Evolutionary conservation across 768 basidiomycete species (phyloP).

Genomic region (Naganishia antarctica): DNA sequence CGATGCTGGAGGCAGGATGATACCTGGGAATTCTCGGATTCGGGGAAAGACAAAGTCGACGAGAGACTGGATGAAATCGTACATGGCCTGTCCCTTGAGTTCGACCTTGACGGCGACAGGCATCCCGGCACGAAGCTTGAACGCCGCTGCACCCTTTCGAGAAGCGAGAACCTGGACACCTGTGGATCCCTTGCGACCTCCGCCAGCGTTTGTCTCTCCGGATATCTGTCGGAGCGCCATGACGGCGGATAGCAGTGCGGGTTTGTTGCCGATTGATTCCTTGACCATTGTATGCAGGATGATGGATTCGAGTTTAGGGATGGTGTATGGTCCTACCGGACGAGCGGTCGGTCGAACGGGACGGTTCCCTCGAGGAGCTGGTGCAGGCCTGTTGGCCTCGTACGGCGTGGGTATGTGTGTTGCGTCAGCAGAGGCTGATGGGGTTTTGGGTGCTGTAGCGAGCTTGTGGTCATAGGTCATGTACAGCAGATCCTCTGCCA

Average conservation of each 20-base stretch:
- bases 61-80: conserved; percentile 80
- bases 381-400: conserved; percentile 68
- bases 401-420: conserved; percentile 60
- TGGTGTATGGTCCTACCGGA: conserved; percentile 62
- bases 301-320: conserved; percentile 74
- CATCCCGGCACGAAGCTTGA: conserved; percentile 70
- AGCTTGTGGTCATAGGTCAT: conserved; percentile 74
- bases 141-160: conserved; percentile 64
- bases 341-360: conserved; percentile 56
- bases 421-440: conserved; percentile 57
- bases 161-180: conserved; percentile 66
- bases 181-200: conserved; percentile 62
- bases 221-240: conserved; percentile 82
- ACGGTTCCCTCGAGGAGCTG: conserved; percentile 62
- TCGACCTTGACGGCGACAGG: conserved; percentile 87
- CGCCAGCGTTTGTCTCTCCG: conserved; percentile 71
- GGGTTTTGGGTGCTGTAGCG: conserved; percentile 44
- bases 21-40: conserved; percentile 79
- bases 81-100: conserved; percentile 86
- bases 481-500: conserved; percentile 87
- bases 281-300: conserved; percentile 82
- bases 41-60: conserved; percentile 94
- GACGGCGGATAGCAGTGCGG: conserved; percentile 71
- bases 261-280: conserved; percentile 66
- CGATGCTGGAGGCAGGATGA: conserved; percentile 70